Conservation (phyloP, 306 rosid genomes). For the Pachyrhizus erosus region DNA sequence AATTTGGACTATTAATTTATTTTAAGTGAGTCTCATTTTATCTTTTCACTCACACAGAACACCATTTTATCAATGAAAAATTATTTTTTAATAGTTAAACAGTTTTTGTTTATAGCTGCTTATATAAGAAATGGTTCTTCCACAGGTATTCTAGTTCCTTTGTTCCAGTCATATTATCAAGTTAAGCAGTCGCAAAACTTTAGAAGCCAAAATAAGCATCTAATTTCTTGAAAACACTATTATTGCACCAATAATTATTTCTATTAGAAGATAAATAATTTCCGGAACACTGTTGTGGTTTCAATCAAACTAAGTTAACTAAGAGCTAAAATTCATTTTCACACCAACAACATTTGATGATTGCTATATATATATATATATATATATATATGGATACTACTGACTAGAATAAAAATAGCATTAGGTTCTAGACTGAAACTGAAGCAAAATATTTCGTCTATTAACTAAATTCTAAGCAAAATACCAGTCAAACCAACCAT, state of each 20-base stretch:
- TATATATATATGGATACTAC: not conserved
- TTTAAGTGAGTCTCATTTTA: too few relatives aligned
- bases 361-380: too few relatives aligned
- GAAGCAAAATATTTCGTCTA: conserved; percentile 44
- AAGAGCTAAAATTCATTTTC: not conserved
- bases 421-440: conserved; percentile 18
- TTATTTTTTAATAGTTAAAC: too few relatives aligned
- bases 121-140: too few relatives aligned
- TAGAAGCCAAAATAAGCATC: not conserved
- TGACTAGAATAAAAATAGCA: conserved; percentile 6
- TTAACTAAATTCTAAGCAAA: not conserved
- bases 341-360: not conserved
- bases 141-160: too few relatives aligned
- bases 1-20: too few relatives aligned
- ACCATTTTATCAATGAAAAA: too few relatives aligned
- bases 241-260: not conserved
- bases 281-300: not conserved
- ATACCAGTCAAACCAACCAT: conserved; percentile 41
- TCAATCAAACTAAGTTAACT: too few relatives aligned
- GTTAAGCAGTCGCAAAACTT: not conserved
- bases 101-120: too few relatives aligned
- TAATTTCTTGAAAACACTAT: not conserved
- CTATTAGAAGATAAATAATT: not conserved
- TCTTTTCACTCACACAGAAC: too few relatives aligned
- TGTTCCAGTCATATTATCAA: not conserved